phyloP scores from a whole-genome alignment of 768 basidiomycete genomes.

The Pleurotus djamor region DNA sequence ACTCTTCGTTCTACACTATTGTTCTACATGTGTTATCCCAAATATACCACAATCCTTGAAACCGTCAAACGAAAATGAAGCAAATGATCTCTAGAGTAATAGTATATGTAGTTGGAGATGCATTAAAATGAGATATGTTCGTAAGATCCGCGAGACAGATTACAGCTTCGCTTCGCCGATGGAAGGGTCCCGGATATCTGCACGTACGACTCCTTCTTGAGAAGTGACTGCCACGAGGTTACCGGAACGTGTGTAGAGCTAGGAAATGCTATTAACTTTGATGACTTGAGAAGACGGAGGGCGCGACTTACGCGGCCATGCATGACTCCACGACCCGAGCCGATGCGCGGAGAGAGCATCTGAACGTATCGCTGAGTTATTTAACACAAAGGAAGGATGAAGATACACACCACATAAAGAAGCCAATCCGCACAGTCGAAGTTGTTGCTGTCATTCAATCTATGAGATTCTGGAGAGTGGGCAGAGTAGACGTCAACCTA shows the following conservation, averaged over 20 bases:
- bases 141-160: background rate
- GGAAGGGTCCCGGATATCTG: constrained; percentile 43
- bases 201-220: constrained; percentile 79
- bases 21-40: too few relatives aligned
- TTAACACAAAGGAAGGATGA: constrained; percentile 2
- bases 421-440: constrained; percentile 83
- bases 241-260: constrained; percentile 60
- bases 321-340: constrained; percentile 66
- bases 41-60: too few relatives aligned
- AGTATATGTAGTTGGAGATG: too few relatives aligned
- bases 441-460: constrained; percentile 44
- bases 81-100: too few relatives aligned
- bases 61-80: too few relatives aligned
- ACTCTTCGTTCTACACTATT: too few relatives aligned
- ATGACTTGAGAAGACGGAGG: background rate
- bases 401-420: constrained; percentile 66
- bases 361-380: constrained; percentile 18
- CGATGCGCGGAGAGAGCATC: constrained; percentile 64
- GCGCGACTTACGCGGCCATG: constrained; percentile 61
- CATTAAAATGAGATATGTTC: too few relatives aligned
- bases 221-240: constrained; percentile 71
- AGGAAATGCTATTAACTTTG: background rate
- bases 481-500: constrained; percentile 24
- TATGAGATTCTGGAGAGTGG: background rate
- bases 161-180: constrained; percentile 32